Evolutionary conservation across 192 early-diverging fungal species (phyloP), one percentile per base, ranked within the genome.

Genomic region (Mortierella hygrophila): DNA sequence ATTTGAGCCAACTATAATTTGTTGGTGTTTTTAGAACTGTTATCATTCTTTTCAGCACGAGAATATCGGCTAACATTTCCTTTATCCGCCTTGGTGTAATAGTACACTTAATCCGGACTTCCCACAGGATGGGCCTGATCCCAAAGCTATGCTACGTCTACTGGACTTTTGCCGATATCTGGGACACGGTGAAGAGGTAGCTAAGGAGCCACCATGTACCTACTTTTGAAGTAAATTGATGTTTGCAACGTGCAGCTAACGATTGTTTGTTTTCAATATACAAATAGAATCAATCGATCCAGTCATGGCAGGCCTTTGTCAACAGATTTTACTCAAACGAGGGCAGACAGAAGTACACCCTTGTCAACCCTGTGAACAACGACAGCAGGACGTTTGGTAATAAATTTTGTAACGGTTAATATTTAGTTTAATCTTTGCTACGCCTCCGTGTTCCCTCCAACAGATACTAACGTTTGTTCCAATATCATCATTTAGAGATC

Each of bases 301-400:
- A 80, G 21, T 26, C 37, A 2, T 80, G 79, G 79, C 60, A 74
- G 38, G 21, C 15, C 6, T 80, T 80, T 41, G 79, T 80, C 4
- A 69, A 63, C 26, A 74, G 32, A 29, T 80, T 80, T 38, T 80
- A 80, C 16, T 32, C 79, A 20, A 69, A 26, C 4, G 72, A 74
- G 11, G 79, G 72, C 8, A 74, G 72, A 21, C 72, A 74, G 29
- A 74, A 80, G 32, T 75, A 74, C 41, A 80, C 60, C 9, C 47
- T 80, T 23, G 23, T 75, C 32, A 80, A 75, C n/a, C 44, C 79
- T 18, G 13, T 13, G 32, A 75, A 35, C 29, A 80, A 80, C n/a
- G 63, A 75, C 6, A 74, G 26, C 72, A 74, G 74, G 46, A 70
- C 57, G 1, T 80, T 74, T 42, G 79, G 79, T 80, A 80, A 54